Base-by-base conservation (phyloP, 2,329 filamentous ascomycete genomes). In the Emergomyces orientalis region DNA sequence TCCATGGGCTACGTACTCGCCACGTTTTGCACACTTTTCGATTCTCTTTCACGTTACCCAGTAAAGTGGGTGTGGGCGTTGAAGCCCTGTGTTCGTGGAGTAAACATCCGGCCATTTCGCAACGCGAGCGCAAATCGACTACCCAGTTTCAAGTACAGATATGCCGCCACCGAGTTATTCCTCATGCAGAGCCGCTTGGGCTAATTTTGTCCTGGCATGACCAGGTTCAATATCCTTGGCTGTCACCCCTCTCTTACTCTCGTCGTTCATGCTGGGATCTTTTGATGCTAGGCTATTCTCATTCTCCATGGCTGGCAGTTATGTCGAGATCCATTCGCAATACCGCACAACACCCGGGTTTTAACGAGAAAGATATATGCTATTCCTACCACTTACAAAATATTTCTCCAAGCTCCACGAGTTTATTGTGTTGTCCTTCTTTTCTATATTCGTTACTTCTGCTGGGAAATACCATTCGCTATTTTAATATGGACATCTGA, bases 341-440 rank as follows among this genome's bases (percentile, higher is more conserved):
- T 22, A 22, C 7, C 7, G 47, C 22, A 32, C 41, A 32, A 47
- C 41, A 7, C 25, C 25, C 17, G 4, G 41, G 25, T 45, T 47
- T 34, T 13, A 45, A 59, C 27, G 14, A 13, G 17, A 25, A 14
- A 34, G 41, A 27, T 47, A 14, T 22, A 22, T 49, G 19, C 25
- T 32, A 19, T 59, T 34, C 27, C 34, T 22, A 17, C 32, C 37
- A 41, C 6, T 32, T 45, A 3, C 14, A 49, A 32, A 32, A n/a
- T 58, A 19, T 11, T 14, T 19, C 3, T 45, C 41, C 17, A 45
- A 45, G 32, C 37, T 25, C 57, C 51, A 49, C 58, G 68, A 68
- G 30, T 59, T 56, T 13, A 62, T 59, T 64, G 58, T 51, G 68
- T 14, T 47, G 8, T 19, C 11, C 27, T 59, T 47, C 25, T 17